Base-by-base conservation (phyloP, 306 rosid species). In the Vigna hirtella region DNA sequence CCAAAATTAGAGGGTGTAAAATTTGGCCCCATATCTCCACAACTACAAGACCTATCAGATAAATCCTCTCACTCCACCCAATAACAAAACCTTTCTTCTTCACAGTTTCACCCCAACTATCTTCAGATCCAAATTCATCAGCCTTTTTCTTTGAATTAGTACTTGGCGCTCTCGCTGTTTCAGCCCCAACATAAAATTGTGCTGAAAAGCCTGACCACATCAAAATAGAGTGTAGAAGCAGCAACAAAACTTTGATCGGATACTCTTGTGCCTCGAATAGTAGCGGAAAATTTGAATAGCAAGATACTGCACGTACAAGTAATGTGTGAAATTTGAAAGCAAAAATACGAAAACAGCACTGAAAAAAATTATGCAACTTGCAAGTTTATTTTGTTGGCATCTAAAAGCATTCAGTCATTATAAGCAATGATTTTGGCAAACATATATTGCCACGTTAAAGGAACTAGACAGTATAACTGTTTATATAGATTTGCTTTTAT, bases 231-330 rank as follows among this genome's bases (percentile, higher is more conserved):
- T 92, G 90, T 70, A 89, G 66, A 22, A 95, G 89, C 59, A 95
- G 85, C 81, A 95, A 70, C 22, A 89, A 72, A 55, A 88, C 89
- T 84, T 91, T 95, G 77, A 95, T 83, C 24, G 97, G 97, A 76
- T 89, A 92, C 79, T 95, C 98, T 80, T 81, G 98, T 70, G 91
- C 87, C 85, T 88, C 96, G 74, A 83, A 89, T 64, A 95, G 88
- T 17, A 92, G 90, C 0, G 98, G 98, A 66, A 95, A 92, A 70
- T 88, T 73, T 3, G 98, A 91, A 82, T 92, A 91, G 90, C 98
- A 92, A 12, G 97, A 92, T 26, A 87, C 97, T 95, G 93, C 87
- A 86, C n/a, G 36, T 6, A 52, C 56, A 12, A 64, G 79, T 57
- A 74, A 57, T 16, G n/a, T 57, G 77, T 32, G 76, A 79, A 66